A percentile compares a stretch with the other conserved stretches of the same genome.
Evolutionary conservation across 352 stramenopile genomes (phyloP).

Genomic region (Phytophthora pluvialis): DNA sequence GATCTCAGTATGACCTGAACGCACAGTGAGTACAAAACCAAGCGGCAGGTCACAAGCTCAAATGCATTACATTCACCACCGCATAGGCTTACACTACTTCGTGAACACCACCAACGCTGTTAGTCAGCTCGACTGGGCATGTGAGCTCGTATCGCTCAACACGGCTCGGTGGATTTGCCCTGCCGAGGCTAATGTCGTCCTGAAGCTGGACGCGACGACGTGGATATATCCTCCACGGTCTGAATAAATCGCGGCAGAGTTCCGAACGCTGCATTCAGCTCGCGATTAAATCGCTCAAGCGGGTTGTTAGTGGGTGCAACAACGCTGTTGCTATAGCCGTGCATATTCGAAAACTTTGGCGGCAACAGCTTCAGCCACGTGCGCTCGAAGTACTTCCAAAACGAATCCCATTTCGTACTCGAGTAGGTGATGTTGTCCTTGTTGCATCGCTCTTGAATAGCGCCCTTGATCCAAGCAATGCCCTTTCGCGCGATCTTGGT

Average conservation of each 20-base stretch:
- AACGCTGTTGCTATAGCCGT: background rate
- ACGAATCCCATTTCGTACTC: background rate
- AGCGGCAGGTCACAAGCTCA: background rate
- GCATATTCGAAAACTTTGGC: constrained; percentile 10
- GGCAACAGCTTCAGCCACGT: constrained; percentile 10
- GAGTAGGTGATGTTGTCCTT: constrained; percentile 9
- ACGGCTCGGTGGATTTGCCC: constrained; percentile 4
- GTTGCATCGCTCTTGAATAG: background rate
- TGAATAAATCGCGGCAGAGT: constrained; percentile 22
- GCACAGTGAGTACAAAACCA: background rate
- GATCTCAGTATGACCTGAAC: background rate
- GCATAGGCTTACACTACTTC: background rate
- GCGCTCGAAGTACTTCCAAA: constrained; percentile 12
- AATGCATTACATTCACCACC: background rate
- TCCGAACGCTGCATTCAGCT: constrained; percentile 10
- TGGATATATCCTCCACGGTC: constrained; percentile 11
- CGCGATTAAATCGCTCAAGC: constrained; percentile 13
- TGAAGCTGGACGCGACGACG: constrained; percentile 3
- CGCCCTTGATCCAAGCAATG: constrained; percentile 1
- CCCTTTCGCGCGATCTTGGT: background rate
- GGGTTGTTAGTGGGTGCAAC: constrained; percentile 12
- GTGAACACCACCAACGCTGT: background rate
- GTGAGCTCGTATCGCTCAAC: constrained; percentile 3
- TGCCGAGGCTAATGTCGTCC: constrained; percentile 10
- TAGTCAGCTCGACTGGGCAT: background rate